Percentiles rank a stretch among this genome's conserved stretches.
phyloP scores from a whole-genome alignment of 2,329 filamentous ascomycete species.

The Cladosporium halotolerans region DNA sequence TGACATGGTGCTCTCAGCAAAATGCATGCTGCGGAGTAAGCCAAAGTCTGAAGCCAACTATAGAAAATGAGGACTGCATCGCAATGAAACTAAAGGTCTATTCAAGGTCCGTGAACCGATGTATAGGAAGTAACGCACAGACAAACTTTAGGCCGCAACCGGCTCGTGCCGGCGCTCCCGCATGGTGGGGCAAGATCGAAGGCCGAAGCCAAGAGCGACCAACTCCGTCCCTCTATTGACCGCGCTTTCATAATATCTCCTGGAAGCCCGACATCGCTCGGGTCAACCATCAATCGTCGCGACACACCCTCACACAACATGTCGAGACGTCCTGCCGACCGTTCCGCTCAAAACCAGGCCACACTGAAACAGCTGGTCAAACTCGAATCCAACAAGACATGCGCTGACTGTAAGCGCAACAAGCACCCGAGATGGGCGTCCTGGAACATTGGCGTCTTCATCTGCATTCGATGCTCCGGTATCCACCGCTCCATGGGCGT shows the following conservation, averaged over 20 bases:
- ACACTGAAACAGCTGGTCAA: conserved; percentile 94
- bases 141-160: no score
- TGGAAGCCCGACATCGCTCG: neutral
- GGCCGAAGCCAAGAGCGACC: neutral
- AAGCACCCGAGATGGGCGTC: conserved; percentile 99
- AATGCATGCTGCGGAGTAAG: no score
- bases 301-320: conserved; percentile 41
- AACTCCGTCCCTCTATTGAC: conserved; percentile 4
- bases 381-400: conserved; percentile 90
- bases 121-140: no score
- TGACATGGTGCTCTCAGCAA: no score
- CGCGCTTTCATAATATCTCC: conserved; percentile 4
- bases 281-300: neutral
- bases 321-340: conserved; percentile 77
- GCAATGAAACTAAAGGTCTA: no score
- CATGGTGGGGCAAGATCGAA: neutral
- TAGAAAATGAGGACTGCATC: no score
- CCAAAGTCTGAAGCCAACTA: no score
- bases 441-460: conserved; percentile 95
- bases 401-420: conserved; percentile 97
- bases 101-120: no score
- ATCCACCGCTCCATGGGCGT: conserved; percentile 99
- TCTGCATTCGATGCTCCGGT: conserved; percentile 94
- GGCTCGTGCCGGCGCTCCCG: no score
- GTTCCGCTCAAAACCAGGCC: conserved; percentile 85